Percentiles rank a stretch among this genome's conserved stretches.
These are phyloP conservation scores for Chimonanthus salicifolius DNA, from an alignment of 164 flowering plant species.

Conservation along the genomic window DNA sequence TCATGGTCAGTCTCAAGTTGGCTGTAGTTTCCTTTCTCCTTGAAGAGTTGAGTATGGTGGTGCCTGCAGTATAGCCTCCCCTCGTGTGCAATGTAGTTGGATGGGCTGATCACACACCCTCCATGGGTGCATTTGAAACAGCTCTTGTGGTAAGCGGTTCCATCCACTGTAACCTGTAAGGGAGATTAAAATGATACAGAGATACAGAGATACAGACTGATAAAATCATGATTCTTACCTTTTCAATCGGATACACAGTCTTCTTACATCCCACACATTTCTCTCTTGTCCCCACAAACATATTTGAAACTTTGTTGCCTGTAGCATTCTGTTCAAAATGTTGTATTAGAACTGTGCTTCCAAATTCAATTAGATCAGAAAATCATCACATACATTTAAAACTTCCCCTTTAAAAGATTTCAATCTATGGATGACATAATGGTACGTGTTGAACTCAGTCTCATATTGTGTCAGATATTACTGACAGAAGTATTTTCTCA, in stretches of 20 bases:
- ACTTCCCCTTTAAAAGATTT: too few species aligned
- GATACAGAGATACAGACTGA: background rate
- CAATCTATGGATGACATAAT: too few species aligned
- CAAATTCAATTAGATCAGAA: slow-evolving; percentile 1
- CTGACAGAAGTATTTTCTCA: background rate
- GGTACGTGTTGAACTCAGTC: too few species aligned
- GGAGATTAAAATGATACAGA: background rate
- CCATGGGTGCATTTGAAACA: slow-evolving; percentile 93
- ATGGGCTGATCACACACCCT: slow-evolving; percentile 84
- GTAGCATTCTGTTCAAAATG: slow-evolving; percentile 42
- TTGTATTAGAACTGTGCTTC: slow-evolving; percentile 20
- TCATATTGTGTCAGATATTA: background rate
- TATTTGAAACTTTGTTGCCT: slow-evolving; percentile 38
- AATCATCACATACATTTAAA: background rate
- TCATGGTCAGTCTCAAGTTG: slow-evolving; percentile 60
- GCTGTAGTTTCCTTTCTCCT: slow-evolving; percentile 86
- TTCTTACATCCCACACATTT: slow-evolving; percentile 64
- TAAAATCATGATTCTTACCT: slow-evolving; percentile 32
- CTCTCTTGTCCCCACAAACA: slow-evolving; percentile 74
- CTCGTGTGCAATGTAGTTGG: slow-evolving; percentile 88
- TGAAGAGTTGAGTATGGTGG: slow-evolving; percentile 83
- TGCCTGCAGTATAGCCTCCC: slow-evolving; percentile 83
- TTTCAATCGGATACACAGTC: slow-evolving; percentile 77
- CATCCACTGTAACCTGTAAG: slow-evolving; percentile 72
- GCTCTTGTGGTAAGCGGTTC: slow-evolving; percentile 71